Conservation (phyloP, 345 rosid species). For the Nephelium lappaceum region DNA sequence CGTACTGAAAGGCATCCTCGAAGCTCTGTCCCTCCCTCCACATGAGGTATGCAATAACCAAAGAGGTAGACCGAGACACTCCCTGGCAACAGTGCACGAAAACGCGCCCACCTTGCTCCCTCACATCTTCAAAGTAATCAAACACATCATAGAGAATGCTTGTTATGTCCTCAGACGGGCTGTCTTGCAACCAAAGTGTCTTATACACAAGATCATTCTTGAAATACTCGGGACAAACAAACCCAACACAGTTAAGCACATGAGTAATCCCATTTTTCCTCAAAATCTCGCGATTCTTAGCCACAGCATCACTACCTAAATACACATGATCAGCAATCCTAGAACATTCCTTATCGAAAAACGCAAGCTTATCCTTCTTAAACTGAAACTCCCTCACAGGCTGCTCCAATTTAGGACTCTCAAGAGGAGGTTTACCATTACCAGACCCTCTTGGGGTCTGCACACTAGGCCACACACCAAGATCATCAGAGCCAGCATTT, state of each 20-base stretch:
- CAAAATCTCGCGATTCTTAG: constrained; percentile 61
- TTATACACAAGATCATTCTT: constrained; percentile 73
- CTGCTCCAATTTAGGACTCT: constrained; percentile 27
- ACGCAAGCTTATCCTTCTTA: constrained; percentile 70
- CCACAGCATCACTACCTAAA: constrained; percentile 74
- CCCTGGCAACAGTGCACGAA: constrained; percentile 79
- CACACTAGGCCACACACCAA: constrained; percentile 74
- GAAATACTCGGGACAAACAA: constrained; percentile 76
- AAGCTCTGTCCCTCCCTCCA: constrained; percentile 80
- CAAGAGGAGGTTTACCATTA: constrained; percentile 29
- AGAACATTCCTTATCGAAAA: constrained; percentile 71
- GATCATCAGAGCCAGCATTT: constrained; percentile 69
- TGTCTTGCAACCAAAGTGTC: constrained; percentile 76
- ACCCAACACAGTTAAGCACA: constrained; percentile 74
- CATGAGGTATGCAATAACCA: constrained; percentile 80
- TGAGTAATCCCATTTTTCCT: constrained; percentile 71
- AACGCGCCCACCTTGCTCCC: constrained; percentile 69
- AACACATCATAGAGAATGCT: constrained; percentile 76
- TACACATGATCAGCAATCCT: constrained; percentile 69
- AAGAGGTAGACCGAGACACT: constrained; percentile 63
- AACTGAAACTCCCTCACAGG: constrained; percentile 57
- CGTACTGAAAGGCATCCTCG: constrained; percentile 71
- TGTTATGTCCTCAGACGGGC: constrained; percentile 71
- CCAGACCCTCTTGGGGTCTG: constrained; percentile 61
- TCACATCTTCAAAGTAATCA: constrained; percentile 78